phyloP scores from a whole-genome alignment of 2,329 filamentous ascomycete species.

The Grosmannia penicillata region DNA sequence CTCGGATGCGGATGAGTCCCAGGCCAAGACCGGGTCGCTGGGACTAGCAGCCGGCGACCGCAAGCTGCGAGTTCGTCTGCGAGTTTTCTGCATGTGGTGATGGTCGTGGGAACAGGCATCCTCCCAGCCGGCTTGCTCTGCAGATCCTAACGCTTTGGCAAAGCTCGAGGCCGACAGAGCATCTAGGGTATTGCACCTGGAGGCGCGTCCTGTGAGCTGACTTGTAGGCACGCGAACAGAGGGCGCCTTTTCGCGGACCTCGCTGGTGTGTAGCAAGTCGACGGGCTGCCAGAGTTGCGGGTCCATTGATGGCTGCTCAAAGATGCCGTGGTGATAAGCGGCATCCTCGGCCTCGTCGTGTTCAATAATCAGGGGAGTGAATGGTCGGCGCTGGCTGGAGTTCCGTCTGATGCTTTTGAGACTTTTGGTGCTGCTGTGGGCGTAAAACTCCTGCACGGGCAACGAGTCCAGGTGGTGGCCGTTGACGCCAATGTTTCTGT shows the following conservation, averaged over 20 bases:
- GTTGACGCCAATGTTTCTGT: conserved; percentile 37
- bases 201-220: neutral
- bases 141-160: neutral
- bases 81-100: no score
- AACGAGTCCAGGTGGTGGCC: conserved; percentile 18
- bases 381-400: neutral
- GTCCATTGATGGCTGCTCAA: conserved; percentile 5
- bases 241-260: no score
- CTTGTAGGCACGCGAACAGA: neutral
- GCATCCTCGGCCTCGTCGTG: neutral
- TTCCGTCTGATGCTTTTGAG: neutral
- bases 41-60: no score
- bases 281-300: no score
- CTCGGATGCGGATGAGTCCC: conserved; percentile 2
- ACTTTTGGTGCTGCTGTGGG: conserved; percentile 7
- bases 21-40: neutral
- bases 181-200: neutral
- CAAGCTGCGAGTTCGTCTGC: no score
- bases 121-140: no score
- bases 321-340: conserved; percentile 7
- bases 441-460: conserved; percentile 22
- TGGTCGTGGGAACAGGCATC: no score
- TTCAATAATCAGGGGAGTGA: no score
- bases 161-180: neutral
- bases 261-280: neutral